These are phyloP conservation scores for Aspergillus hancockii DNA, from an alignment of 495 filamentous ascomycete genomes.

Conservation along the genomic window DNA sequence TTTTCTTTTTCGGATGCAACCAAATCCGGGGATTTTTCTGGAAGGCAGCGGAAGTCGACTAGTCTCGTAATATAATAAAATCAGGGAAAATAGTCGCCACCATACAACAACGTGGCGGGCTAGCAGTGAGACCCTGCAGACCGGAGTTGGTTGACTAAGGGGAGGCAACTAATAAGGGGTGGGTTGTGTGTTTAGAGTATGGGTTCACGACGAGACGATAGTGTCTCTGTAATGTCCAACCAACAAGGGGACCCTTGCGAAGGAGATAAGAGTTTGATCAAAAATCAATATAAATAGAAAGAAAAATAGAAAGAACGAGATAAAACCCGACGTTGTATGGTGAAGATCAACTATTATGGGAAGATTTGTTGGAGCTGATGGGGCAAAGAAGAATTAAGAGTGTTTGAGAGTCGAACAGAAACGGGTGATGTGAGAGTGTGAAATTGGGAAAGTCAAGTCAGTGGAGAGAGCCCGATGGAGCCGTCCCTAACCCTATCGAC, in stretches of 20 bases:
- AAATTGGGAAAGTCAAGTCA: neutral
- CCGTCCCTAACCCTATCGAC: constrained; percentile 4
- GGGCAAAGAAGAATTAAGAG: constrained; percentile 6
- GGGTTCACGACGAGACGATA: neutral
- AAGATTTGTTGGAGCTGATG: neutral
- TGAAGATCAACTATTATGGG: neutral
- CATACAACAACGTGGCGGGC: neutral
- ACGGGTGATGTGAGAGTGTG: constrained; percentile 5
- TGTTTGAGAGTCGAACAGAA: constrained; percentile 16
- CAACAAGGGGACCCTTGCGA: neutral
- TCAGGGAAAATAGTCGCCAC: constrained; percentile 3
- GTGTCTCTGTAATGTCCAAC: neutral
- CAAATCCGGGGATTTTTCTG: constrained; percentile 10
- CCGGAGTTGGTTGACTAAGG: neutral
- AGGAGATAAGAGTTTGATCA: neutral
- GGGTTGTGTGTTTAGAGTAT: neutral
- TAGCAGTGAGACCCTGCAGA: constrained; percentile 2
- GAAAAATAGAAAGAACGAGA: neutral
- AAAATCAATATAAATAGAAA: neutral
- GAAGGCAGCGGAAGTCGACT: constrained; percentile 1
- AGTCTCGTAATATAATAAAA: constrained; percentile 1
- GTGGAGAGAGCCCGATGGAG: neutral
- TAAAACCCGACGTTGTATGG: neutral
- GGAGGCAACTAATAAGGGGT: neutral
- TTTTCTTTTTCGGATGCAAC: constrained; percentile 12